Base-by-base conservation (phyloP, 2,329 filamentous ascomycete genomes). In the Monilinia polystroma region DNA sequence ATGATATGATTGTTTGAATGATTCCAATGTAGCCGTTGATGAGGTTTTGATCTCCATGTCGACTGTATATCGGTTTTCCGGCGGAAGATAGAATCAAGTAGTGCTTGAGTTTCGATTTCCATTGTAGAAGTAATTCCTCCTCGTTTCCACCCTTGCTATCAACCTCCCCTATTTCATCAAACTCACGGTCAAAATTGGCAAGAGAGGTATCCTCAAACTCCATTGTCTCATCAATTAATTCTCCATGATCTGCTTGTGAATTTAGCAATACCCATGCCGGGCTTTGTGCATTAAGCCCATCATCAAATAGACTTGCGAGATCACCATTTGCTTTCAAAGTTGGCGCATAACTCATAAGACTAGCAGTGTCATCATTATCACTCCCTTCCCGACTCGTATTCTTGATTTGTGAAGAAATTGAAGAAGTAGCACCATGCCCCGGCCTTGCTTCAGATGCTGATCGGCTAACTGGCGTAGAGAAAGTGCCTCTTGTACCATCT, bases 1-100 rank as follows among this genome's bases (percentile, higher is more conserved):
- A 97, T 1, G 95, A 98, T 69, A 99, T 97, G 73, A 99, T 94
- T 54, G 95, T 99, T 77, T 98, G 95, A 2, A 97, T 89, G 23
- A 99, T 90, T 52, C 95, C 95, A 77, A 98, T 94, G 73, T 95
- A 97, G 62, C 91, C 90, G 73, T 96, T 97, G 76, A 98, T 92
- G 54, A 98, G 81, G 65, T 90, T 88, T 71, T 96, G 85, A 72
- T 97, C 92, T 52, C 96, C 95, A 76, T 99, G 94, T 59, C 96
- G 87, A 75, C 93, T 98, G 83, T 94, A 99, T 59, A 99, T 96
- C 14, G 95, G 96, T 77, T 99, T 99, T 26, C 95, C 95, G 12
- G 96, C 94, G 18, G 93, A 94, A 2, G 95, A 98, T 1, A 99
- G 82, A 73, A 99, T 96, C 79, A 99, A 87, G 78, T 97, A 99